These are phyloP conservation scores for Clarireedia monteithiana DNA, from an alignment of 2,329 filamentous ascomycete species.

Conservation along the genomic window DNA sequence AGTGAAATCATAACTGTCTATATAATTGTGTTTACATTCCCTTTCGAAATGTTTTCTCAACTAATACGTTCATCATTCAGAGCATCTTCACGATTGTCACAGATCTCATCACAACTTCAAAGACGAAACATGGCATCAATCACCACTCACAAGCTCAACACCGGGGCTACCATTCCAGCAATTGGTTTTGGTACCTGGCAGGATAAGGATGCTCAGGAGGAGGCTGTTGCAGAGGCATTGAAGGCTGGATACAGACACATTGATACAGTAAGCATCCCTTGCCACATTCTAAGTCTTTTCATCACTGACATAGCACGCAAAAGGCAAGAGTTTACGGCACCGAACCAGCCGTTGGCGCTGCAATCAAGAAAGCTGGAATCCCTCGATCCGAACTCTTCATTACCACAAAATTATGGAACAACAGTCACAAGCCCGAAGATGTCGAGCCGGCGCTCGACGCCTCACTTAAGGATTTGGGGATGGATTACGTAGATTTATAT, in stretches of 20 bases:
- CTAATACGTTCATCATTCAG: background rate
- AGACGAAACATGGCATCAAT: constrained; percentile 14
- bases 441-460: constrained; percentile 51
- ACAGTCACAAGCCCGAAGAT: constrained; percentile 64
- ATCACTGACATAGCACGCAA: constrained; percentile 47
- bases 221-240: constrained; percentile 32
- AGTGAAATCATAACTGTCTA: too few relatives aligned
- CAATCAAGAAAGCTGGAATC: constrained; percentile 53
- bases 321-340: constrained; percentile 76
- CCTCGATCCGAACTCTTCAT: constrained; percentile 59
- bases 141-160: constrained; percentile 30
- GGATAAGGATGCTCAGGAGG: constrained; percentile 34
- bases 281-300: background rate
- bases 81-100: constrained; percentile 2
- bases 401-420: constrained; percentile 63
- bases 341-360: constrained; percentile 65
- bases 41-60: background rate
- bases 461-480: constrained; percentile 63
- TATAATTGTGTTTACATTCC: background rate
- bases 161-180: constrained; percentile 30
- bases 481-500: constrained; percentile 77
- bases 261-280: constrained; percentile 28
- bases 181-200: constrained; percentile 40
- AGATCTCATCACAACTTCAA: constrained; percentile 14
- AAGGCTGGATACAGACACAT: constrained; percentile 45